Percentiles rank a stretch among this genome's conserved stretches.
phyloP scores from a whole-genome alignment of 495 filamentous ascomycete species.

The Aspergillus incahuasiensis region DNA sequence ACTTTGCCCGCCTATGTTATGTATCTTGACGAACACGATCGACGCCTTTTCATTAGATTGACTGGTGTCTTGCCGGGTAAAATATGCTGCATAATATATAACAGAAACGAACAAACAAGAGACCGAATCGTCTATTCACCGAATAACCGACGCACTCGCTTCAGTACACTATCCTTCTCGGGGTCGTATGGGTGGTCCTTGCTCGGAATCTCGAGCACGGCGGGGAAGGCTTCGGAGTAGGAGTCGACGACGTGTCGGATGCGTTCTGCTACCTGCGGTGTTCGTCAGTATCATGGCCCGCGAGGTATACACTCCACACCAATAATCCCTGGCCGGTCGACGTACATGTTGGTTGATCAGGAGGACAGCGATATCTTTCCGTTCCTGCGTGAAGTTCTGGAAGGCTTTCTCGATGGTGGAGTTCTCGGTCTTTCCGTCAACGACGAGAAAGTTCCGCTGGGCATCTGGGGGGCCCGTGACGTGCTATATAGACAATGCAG shows the following conservation, averaged over 20 bases:
- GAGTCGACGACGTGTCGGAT: constrained; percentile 71
- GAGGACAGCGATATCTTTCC: constrained; percentile 94
- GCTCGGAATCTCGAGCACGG: constrained; percentile 87
- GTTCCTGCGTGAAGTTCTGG: constrained; percentile 75
- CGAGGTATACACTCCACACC: neutral
- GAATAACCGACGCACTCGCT: constrained; percentile 84
- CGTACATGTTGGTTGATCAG: constrained; percentile 97
- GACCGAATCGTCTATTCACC: constrained; percentile 61
- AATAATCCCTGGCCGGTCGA: neutral
- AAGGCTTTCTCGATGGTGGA: constrained; percentile 88
- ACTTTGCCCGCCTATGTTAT: too few species aligned
- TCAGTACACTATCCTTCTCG: constrained; percentile 96
- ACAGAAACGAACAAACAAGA: constrained; percentile 1
- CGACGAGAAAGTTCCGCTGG: constrained; percentile 95
- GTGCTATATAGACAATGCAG: constrained; percentile 50
- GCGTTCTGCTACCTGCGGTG: constrained; percentile 76
- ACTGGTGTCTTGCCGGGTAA: neutral
- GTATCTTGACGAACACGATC: too few species aligned
- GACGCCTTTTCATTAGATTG: neutral
- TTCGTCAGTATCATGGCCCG: constrained; percentile 1
- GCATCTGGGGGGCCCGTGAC: constrained; percentile 75
- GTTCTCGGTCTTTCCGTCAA: constrained; percentile 87
- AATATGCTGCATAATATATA: constrained; percentile 7
- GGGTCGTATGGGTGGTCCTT: constrained; percentile 99
- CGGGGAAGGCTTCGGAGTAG: constrained; percentile 52